Percentiles rank a stretch among this genome's conserved stretches.
These are phyloP conservation scores for Coniochaeta pulveracea DNA, from an alignment of 2,329 filamentous ascomycete genomes.

Conservation along the genomic window DNA sequence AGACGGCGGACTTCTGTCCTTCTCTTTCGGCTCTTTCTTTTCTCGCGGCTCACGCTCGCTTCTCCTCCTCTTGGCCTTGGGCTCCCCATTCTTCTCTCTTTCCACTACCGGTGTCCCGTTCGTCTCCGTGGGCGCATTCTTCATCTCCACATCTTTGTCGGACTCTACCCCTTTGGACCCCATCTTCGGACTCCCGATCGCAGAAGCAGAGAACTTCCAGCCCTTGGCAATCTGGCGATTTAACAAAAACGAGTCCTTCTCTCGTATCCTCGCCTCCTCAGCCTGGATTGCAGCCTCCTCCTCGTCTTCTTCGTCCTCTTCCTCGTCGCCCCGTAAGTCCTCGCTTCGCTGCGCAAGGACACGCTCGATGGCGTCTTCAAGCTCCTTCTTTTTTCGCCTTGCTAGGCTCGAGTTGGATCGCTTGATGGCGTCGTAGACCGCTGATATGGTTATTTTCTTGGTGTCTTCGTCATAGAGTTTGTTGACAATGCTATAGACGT, in stretches of 20 bases:
- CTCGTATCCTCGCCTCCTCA: constrained; percentile 12
- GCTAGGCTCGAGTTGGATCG: constrained; percentile 79
- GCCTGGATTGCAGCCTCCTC: constrained; percentile 17
- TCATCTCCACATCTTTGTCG: constrained; percentile 1
- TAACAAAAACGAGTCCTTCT: constrained; percentile 19
- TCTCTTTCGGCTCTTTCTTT: constrained; percentile 18
- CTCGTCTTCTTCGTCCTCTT: constrained; percentile 36
- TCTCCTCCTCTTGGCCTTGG: constrained; percentile 54
- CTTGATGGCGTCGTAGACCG: constrained; percentile 71
- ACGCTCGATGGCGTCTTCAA: constrained; percentile 79
- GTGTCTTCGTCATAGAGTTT: constrained; percentile 64
- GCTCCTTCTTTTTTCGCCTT: constrained; percentile 65
- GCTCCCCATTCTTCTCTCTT: constrained; percentile 53
- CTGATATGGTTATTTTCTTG: constrained; percentile 39
- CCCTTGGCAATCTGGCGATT: constrained; percentile 29
- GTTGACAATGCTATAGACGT: constrained; percentile 69
- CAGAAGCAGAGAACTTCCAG: constrained; percentile 23
- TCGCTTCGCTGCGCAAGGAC: constrained; percentile 66
- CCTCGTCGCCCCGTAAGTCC: constrained; percentile 43
- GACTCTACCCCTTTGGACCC: neutral
- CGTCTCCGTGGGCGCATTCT: neutral
- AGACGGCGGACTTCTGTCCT: constrained; percentile 52
- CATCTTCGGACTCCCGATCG: neutral
- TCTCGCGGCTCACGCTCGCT: constrained; percentile 21
- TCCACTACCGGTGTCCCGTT: constrained; percentile 18